These are phyloP conservation scores for Saxispiralis lemnorum DNA, from an alignment of 495 filamentous ascomycete genomes.

Conservation along the genomic window DNA sequence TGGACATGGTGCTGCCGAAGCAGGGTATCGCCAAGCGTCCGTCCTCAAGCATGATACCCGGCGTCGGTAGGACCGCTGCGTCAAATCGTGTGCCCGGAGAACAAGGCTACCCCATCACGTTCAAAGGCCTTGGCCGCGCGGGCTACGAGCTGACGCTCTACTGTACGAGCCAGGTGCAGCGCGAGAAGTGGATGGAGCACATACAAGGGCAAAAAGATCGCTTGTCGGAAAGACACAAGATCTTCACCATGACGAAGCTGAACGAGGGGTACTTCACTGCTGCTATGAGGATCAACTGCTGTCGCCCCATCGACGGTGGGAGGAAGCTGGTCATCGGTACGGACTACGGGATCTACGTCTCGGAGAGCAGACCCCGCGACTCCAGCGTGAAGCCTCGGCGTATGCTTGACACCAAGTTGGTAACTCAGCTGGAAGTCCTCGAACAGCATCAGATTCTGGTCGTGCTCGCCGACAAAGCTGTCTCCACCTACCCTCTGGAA, in stretches of 20 bases:
- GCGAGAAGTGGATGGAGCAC: conserved; percentile 89
- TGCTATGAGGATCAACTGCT: conserved; percentile 74
- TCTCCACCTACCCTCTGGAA: conserved; percentile 70
- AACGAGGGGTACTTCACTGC: conserved; percentile 70
- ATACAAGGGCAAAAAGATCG: conserved; percentile 81
- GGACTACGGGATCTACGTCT: conserved; percentile 79
- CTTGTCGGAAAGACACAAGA: conserved; percentile 70
- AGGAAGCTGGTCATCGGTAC: conserved; percentile 87
- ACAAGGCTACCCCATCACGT: conserved; percentile 91
- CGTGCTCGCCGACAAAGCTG: conserved; percentile 80
- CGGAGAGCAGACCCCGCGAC: conserved; percentile 77
- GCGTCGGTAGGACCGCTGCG: conserved; percentile 25
- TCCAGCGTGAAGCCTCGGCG: conserved; percentile 54
- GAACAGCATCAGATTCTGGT: conserved; percentile 86
- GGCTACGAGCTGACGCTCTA: conserved; percentile 89
- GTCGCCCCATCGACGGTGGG: conserved; percentile 86
- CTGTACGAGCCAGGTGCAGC: conserved; percentile 57
- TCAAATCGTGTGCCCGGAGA: conserved; percentile 29
- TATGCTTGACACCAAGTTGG: conserved; percentile 68
- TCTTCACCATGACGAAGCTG: conserved; percentile 78
- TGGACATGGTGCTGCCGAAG: conserved; percentile 83
- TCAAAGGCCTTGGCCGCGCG: conserved; percentile 89
- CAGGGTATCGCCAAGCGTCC: conserved; percentile 67
- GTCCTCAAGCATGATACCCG: conserved; percentile 70
- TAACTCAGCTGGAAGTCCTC: conserved; percentile 89